A percentile compares a stretch with the other conserved stretches of the same genome.
These are phyloP conservation scores for Trichoderma lentiforme DNA, from an alignment of 2,329 filamentous ascomycete genomes.

Conservation along the genomic window DNA sequence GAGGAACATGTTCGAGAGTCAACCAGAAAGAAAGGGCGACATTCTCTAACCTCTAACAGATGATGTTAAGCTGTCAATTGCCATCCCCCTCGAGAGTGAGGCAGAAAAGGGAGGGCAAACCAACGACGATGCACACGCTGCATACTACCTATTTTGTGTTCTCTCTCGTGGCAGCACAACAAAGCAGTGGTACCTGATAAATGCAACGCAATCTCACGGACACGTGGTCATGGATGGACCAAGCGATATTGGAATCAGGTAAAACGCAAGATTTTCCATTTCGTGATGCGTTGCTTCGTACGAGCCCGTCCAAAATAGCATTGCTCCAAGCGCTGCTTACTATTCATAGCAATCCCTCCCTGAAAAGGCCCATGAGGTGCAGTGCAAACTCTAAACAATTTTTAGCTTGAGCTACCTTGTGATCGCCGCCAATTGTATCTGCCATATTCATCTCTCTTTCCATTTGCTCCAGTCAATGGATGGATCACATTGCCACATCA, in stretches of 20 bases:
- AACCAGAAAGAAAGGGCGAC: neutral
- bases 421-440: neutral
- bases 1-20: neutral
- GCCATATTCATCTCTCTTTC: neutral
- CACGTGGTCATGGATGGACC: neutral
- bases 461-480: neutral
- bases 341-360: neutral
- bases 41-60: neutral
- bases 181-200: neutral
- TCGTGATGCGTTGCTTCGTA: neutral
- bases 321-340: neutral
- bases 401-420: neutral
- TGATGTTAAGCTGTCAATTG: neutral
- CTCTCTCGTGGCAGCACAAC: neutral
- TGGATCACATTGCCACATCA: neutral
- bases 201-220: neutral
- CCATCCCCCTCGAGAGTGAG: neutral
- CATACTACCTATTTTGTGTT: neutral
- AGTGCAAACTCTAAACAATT: neutral
- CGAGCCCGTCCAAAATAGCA: neutral
- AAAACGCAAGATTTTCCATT: neutral
- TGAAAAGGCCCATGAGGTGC: neutral
- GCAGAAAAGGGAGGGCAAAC: neutral
- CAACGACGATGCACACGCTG: too few species aligned
- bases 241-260: neutral